These are phyloP conservation scores for Sphaerobolus stellatus DNA, from an alignment of 1,284 basidiomycete genomes.

Conservation along the genomic window DNA sequence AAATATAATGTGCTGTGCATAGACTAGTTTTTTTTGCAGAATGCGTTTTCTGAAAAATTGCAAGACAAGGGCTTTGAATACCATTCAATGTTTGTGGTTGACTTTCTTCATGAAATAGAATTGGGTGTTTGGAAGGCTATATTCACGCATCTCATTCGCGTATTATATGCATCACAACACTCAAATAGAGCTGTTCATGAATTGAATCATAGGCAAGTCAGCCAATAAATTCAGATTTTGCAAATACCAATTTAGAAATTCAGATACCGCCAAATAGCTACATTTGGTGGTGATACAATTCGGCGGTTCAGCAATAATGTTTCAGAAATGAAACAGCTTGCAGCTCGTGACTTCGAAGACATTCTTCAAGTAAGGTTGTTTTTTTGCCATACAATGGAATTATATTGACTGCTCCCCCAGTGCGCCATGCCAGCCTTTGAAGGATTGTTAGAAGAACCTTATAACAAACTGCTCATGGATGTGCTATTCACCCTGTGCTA, in stretches of 20 bases:
- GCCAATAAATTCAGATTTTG: not conserved
- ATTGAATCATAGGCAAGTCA: not conserved
- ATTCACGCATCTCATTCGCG: slow-evolving; percentile 34
- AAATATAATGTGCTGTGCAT: not conserved
- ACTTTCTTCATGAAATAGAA: slow-evolving; percentile 40
- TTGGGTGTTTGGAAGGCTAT: slow-evolving; percentile 38
- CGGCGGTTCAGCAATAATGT: slow-evolving; percentile 14
- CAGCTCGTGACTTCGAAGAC: slow-evolving; percentile 17
- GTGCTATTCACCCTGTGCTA: slow-evolving; percentile 27
- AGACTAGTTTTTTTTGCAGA: slow-evolving; percentile 23
- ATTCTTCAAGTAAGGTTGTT: slow-evolving; percentile 12
- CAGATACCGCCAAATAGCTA: slow-evolving; percentile 14
- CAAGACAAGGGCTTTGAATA: slow-evolving; percentile 24
- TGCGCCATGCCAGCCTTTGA: slow-evolving; percentile 37
- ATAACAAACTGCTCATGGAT: slow-evolving; percentile 25
- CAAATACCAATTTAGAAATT: not conserved
- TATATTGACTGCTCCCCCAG: slow-evolving; percentile 15
- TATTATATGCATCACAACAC: not conserved
- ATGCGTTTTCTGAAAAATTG: slow-evolving; percentile 31
- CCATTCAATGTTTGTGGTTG: slow-evolving; percentile 31
- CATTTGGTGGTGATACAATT: slow-evolving; percentile 12
- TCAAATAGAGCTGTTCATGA: not conserved
- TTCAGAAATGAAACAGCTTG: slow-evolving; percentile 9
- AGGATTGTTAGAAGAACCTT: slow-evolving; percentile 27
- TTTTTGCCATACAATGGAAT: not conserved